A percentile compares a stretch with the other conserved stretches of the same genome.
These are phyloP conservation scores for Nicotiana noctiflora DNA, from an alignment of 257 asterid genomes.

Conservation along the genomic window DNA sequence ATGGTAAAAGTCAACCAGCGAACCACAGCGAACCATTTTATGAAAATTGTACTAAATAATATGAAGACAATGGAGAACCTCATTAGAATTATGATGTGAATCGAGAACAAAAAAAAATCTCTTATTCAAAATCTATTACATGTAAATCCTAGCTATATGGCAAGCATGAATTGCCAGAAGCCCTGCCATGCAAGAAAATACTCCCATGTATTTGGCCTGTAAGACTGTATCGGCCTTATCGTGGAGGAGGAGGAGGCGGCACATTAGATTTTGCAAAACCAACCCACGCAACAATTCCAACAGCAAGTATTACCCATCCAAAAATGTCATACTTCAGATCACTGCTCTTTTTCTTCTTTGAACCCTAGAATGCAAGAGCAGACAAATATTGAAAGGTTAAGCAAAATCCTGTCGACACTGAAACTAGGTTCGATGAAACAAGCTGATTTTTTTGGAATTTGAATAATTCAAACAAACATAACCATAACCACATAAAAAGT, in stretches of 20 bases:
- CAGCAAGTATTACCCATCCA: slow-evolving; percentile 69
- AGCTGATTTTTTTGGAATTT: not conserved
- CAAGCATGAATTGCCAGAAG: not conserved
- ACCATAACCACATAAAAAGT: not conserved
- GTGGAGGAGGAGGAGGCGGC: slow-evolving; percentile 35
- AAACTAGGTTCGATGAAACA: not conserved
- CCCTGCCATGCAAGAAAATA: too few relatives aligned
- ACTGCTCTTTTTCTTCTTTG: slow-evolving; percentile 44
- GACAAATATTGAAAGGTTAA: not conserved
- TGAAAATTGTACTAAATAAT: not conserved
- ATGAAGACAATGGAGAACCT: not conserved
- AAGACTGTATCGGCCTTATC: slow-evolving; percentile 21
- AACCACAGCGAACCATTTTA: not conserved
- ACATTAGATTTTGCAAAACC: slow-evolving; percentile 47
- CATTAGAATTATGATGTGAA: not conserved
- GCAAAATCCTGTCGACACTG: not conserved
- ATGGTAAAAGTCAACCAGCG: not conserved
- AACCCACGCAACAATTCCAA: slow-evolving; percentile 60
- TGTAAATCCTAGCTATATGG: not conserved
- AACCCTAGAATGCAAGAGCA: slow-evolving; percentile 18
- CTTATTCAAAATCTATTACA: not conserved
- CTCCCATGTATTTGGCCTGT: not conserved
- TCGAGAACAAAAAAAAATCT: not conserved
- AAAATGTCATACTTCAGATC: slow-evolving; percentile 59
- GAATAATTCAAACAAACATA: not conserved